Evolutionary conservation across 768 basidiomycete genomes (phyloP).

Genomic region (Pleurotus giganteus): DNA sequence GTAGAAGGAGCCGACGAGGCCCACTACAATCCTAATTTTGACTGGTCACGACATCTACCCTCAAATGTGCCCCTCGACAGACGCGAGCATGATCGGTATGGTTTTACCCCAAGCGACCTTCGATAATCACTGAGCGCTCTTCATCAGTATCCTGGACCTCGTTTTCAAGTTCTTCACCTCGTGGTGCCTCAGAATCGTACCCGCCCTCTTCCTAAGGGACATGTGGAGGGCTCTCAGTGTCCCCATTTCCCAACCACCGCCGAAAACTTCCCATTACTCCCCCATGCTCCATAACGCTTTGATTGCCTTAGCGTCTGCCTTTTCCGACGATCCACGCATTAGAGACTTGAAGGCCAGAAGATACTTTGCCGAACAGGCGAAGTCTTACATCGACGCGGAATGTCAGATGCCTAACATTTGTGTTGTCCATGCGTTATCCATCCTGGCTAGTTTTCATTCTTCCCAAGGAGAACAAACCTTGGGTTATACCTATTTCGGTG

Average conservation of each 20-base stretch:
- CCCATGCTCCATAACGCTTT: constrained; percentile 73
- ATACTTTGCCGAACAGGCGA: constrained; percentile 40
- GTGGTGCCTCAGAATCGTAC: constrained; percentile 49
- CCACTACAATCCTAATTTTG: constrained; percentile 43
- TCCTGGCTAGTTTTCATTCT: constrained; percentile 44
- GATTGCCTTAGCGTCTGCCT: constrained; percentile 42
- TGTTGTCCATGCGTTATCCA: constrained; percentile 41
- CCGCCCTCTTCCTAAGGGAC: constrained; percentile 46
- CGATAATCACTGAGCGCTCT: not conserved
- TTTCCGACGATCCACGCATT: constrained; percentile 42
- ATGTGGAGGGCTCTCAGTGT: constrained; percentile 40
- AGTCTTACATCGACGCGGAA: constrained; percentile 44
- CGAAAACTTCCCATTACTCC: constrained; percentile 59
- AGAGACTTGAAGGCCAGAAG: constrained; percentile 40
- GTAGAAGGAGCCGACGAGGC: constrained; percentile 36
- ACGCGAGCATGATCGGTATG: constrained; percentile 43
- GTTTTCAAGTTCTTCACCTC: constrained; percentile 48
- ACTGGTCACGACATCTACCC: constrained; percentile 50
- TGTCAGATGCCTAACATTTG: constrained; percentile 44
- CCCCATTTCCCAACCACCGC: constrained; percentile 33
- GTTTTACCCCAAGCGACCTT: not conserved
- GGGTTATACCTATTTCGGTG: constrained; percentile 47
- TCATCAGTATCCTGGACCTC: constrained; percentile 39
- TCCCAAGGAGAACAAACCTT: constrained; percentile 45
- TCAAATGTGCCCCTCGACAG: constrained; percentile 38